These are phyloP conservation scores for Solanum gracilifrons DNA, from an alignment of 257 asterid genomes.

Conservation along the genomic window DNA sequence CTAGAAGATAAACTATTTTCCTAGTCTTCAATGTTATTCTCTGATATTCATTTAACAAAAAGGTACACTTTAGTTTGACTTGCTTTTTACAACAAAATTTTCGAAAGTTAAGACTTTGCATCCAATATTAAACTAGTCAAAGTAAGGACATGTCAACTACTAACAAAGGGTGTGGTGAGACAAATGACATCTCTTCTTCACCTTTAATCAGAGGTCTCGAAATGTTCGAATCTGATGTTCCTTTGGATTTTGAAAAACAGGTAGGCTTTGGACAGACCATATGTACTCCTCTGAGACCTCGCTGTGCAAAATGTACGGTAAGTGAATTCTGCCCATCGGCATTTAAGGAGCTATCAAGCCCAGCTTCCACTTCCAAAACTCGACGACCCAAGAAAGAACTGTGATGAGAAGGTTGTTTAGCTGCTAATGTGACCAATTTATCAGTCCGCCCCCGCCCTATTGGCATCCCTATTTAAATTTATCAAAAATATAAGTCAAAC, in stretches of 20 bases:
- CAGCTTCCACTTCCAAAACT: slow-evolving; percentile 35
- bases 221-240: too few relatives aligned
- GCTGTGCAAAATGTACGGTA: slow-evolving; percentile 50
- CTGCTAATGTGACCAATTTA: neutral
- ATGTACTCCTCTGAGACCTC: slow-evolving; percentile 87
- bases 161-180: neutral
- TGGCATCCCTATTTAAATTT: too few relatives aligned
- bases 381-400: neutral
- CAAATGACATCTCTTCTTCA: neutral
- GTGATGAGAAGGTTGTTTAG: neutral
- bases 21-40: neutral
- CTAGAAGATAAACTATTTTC: neutral
- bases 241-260: slow-evolving; percentile 13
- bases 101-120: neutral
- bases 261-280: slow-evolving; percentile 94
- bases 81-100: neutral
- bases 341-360: slow-evolving; percentile 50
- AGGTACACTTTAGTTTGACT: neutral
- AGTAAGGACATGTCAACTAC: neutral
- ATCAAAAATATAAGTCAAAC: too few relatives aligned
- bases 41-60: neutral
- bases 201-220: neutral
- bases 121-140: neutral
- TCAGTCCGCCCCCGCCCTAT: too few relatives aligned
- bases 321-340: slow-evolving; percentile 81